Percentiles rank a stretch among this genome's conserved stretches.
Conservation (phyloP, 2,329 filamentous ascomycete genomes). For the Lachnellula occidentalis region DNA sequence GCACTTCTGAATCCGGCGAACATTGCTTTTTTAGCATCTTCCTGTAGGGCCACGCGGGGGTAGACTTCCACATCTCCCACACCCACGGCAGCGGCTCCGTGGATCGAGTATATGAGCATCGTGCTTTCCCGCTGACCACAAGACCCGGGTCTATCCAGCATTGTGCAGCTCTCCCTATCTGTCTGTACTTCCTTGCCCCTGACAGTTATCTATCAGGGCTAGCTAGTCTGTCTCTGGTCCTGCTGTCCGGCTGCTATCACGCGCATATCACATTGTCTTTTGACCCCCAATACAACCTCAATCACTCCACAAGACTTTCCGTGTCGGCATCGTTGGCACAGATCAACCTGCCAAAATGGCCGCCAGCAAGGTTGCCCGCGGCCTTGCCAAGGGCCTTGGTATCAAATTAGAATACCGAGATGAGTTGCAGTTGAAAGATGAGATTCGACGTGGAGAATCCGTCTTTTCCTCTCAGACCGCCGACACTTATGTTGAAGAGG, state of each 20-base stretch:
- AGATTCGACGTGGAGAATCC: conserved; percentile 73
- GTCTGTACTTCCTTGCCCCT: neutral
- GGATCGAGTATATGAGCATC: conserved; percentile 17
- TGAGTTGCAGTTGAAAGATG: conserved; percentile 43
- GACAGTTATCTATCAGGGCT: neutral
- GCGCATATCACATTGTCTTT: neutral
- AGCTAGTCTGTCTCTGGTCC: neutral
- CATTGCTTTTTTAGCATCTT: neutral
- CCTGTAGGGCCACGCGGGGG: neutral
- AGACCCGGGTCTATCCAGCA: neutral
- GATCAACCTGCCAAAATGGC: conserved; percentile 15
- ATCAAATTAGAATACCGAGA: conserved; percentile 74
- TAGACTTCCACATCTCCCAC: conserved; percentile 1
- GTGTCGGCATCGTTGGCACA: neutral
- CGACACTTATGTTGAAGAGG: conserved; percentile 76
- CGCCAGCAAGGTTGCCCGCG: conserved; percentile 57
- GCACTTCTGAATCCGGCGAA: neutral
- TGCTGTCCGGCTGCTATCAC: too few relatives aligned
- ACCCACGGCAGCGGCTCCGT: conserved; percentile 15
- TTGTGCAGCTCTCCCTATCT: conserved; percentile 8
- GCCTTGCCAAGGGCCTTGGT: conserved; percentile 71
- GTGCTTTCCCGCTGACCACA: conserved; percentile 2
- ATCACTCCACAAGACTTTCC: neutral
- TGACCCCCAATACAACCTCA: neutral
- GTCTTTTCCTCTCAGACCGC: conserved; percentile 67